Evolutionary conservation across 768 basidiomycete genomes (phyloP).

Genomic region (Mycena chlorophos): DNA sequence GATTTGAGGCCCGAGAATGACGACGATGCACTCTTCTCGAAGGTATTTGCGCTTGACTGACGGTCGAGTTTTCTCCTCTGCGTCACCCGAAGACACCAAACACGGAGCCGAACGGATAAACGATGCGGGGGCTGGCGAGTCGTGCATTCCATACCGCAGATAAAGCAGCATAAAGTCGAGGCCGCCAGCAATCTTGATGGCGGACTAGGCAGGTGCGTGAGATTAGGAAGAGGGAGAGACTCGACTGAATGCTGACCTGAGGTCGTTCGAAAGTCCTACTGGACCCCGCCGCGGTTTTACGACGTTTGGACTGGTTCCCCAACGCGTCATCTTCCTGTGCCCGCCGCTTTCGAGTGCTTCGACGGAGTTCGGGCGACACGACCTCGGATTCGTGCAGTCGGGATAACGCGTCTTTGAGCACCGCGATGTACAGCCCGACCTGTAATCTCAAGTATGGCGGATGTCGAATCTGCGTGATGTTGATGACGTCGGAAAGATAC

Average conservation of each 20-base stretch:
- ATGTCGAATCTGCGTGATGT: not conserved
- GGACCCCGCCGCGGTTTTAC: no score
- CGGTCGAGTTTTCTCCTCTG: not conserved
- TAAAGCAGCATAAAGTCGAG: not conserved
- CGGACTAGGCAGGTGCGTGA: no score
- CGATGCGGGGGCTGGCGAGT: not conserved
- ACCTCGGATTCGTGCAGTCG: not conserved
- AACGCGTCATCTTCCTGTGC: not conserved
- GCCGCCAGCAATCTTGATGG: no score
- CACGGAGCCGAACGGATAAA: not conserved
- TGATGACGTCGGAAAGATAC: not conserved
- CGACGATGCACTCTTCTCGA: constrained; percentile 8
- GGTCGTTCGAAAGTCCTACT: no score
- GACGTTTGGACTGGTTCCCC: no score
- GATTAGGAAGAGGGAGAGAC: no score
- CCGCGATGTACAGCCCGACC: not conserved
- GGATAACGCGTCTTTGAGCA: not conserved
- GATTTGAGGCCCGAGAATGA: constrained; percentile 16
- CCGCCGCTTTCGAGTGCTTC: not conserved
- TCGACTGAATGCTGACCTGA: no score
- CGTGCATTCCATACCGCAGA: not conserved
- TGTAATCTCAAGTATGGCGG: not conserved
- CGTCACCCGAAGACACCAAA: not conserved
- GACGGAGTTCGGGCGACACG: not conserved
- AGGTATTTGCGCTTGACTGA: constrained; percentile 6